These are phyloP conservation scores for Kodamaea sagamina DNA, from an alignment of 805 yeast genomes.

Conservation along the genomic window DNA sequence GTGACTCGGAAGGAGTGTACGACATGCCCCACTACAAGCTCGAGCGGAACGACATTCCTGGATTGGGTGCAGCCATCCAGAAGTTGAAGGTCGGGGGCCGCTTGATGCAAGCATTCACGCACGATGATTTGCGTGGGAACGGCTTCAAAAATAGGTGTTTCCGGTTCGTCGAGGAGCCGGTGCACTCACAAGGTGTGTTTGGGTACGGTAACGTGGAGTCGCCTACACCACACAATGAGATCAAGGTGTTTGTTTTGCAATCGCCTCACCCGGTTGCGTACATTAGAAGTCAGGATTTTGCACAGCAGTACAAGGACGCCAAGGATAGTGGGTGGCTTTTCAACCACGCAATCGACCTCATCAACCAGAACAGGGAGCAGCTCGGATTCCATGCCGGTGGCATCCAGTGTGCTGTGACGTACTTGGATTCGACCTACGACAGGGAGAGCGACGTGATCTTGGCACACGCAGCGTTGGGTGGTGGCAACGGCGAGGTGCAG, in stretches of 20 bases:
- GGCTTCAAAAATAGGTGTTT: constrained; percentile 81
- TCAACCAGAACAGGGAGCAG: constrained; percentile 34
- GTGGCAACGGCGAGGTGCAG: constrained; percentile 68
- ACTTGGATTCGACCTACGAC: constrained; percentile 86
- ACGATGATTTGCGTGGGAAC: constrained; percentile 79
- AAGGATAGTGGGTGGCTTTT: constrained; percentile 74
- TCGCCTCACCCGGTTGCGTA: constrained; percentile 68
- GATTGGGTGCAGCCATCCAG: constrained; percentile 65
- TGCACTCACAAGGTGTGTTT: constrained; percentile 28
- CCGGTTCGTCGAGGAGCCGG: constrained; percentile 63
- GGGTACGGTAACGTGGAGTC: constrained; percentile 51
- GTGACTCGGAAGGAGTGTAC: constrained; percentile 68
- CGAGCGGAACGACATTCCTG: constrained; percentile 59
- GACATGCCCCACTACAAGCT: constrained; percentile 63
- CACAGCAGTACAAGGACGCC: constrained; percentile 84
- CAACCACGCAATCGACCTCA: constrained; percentile 75
- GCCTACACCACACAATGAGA: constrained; percentile 52
- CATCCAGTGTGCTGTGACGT: constrained; percentile 81
- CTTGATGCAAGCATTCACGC: constrained; percentile 87
- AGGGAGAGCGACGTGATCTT: constrained; percentile 53
- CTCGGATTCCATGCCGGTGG: constrained; percentile 20
- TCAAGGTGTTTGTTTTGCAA: constrained; percentile 77
- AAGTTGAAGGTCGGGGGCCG: constrained; percentile 82
- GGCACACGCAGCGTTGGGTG: constrained; percentile 95
- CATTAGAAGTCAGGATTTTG: constrained; percentile 73